Evolutionary conservation across 2,329 filamentous ascomycete species (phyloP), one percentile per base, ranked within the genome.

Genomic region (Aspergillus intermedius): DNA sequence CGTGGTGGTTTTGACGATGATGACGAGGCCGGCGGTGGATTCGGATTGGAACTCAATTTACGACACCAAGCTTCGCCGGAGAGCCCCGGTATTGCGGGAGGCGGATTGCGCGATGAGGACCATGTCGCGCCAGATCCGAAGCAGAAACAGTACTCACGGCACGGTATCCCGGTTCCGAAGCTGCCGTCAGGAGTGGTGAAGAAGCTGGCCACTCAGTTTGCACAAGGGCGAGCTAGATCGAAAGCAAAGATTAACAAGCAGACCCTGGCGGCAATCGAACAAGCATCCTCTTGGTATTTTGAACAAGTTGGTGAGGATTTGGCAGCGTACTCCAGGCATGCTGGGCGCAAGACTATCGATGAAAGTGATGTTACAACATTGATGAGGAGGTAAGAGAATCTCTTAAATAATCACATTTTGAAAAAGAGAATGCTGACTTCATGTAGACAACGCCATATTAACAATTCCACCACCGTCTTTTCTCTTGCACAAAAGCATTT

Each of bases 231-330:
- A 41, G 82, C 83, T 17, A 74, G 78, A 8, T 78, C 78, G 57
- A 88, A 85, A 57, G 74, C 80, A 4, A 87, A 84, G 55, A 79
- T 95, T 42, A 82, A 78, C 49, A 82, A 86, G 42, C 87, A 93
- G 45, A 84, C 87, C 1, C 72, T 95, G 34, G 78, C 80, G 25
- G 84, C 85, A 4, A 81, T 95, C 47, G 83, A 85, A 60, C 84
- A 89, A 63, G 88, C 89, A 1, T 87, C 87, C 2, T 88, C 94
- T 53, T 93, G 88, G 86, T 95, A 90, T 67, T 95, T 95, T 65
- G 88, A 94, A 69, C 90, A 95, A 67, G 74, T 87, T 2, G 83
- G 87, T 43, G 86, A 90, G 51, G 89, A 95, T 62, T 71, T 95
- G 47, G 80, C 81, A 10, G 84, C 83, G 2, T 95, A 91, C 66